phyloP scores from a whole-genome alignment of 208 protist species.

The Angomonas ambiguus region DNA sequence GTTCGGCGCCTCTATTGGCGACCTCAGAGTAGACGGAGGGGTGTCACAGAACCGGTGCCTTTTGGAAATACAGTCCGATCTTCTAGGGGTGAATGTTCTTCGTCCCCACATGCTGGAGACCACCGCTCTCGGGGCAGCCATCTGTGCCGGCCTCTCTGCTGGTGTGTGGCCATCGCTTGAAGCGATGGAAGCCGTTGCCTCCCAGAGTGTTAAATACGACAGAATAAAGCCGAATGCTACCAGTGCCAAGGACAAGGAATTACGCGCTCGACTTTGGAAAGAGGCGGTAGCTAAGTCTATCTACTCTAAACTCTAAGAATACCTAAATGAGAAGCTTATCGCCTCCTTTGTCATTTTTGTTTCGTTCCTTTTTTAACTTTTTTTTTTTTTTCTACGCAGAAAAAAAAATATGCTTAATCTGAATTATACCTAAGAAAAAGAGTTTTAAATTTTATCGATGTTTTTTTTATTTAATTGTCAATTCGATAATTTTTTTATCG shows the following conservation, averaged over 20 bases:
- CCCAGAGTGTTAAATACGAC: constrained; percentile 23
- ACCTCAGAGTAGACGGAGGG: constrained; percentile 95
- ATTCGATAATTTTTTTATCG: no score
- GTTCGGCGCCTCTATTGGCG: constrained; percentile 40
- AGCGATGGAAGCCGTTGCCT: constrained; percentile 29
- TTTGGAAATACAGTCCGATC: constrained; percentile 94
- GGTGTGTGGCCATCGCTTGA: constrained; percentile 64
- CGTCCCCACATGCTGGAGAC: constrained; percentile 69
- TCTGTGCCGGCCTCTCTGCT: constrained; percentile 66
- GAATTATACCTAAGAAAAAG: no score
- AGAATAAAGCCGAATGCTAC: constrained; percentile 22
- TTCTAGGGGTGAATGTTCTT: constrained; percentile 65
- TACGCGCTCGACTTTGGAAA: no score
- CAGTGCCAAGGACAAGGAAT: no score
- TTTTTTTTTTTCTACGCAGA: constrained; percentile 4
- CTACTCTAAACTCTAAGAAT: constrained; percentile 73
- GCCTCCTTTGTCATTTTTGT: background rate
- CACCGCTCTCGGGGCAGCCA: constrained; percentile 69
- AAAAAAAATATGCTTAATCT: no score
- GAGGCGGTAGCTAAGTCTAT: constrained; percentile 40
- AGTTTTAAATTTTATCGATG: no score
- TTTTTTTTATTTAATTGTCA: no score
- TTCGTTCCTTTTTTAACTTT: background rate
- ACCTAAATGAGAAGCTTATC: no score
- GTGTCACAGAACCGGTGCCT: constrained; percentile 87